Base-by-base conservation (phyloP, 352 stramenopile species). In the Phytopythium aichiense region DNA sequence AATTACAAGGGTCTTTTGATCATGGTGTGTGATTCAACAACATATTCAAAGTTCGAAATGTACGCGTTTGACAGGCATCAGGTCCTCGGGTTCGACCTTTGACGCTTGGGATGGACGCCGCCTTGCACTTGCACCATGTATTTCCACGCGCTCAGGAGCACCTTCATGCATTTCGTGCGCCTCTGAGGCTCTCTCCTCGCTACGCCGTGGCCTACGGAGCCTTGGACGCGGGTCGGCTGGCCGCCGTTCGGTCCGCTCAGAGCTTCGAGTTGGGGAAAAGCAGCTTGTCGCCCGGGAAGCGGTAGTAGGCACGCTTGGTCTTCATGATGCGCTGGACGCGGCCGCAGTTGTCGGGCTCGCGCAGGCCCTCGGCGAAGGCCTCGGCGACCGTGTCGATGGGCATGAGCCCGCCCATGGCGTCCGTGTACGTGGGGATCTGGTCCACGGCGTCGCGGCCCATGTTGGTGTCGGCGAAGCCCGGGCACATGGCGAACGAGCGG, bases 241-340 rank as follows among this genome's bases (percentile, higher is more conserved):
- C 4, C 28, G 28, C 28, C 4, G 28, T 31, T 30, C 25, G 3
- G 25, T 38, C 33, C 7, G 33, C 54, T 66, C 66, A 86, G 46
- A 88, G 61, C 71, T 89, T 91, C 43, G 81, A 85, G 59, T 85
- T 71, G 2, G 79, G 77, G 71, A 88, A 91, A 38, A 89, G 60
- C 23, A 50, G n/a, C 70, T 89, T 88, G 78, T 89, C 82, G n/a
- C 80, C 80, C 4, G 78, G 66, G 57, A 89, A 91, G 51, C 68
- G 76, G 67, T 84, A 82, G 71, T 89, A 89, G 35, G 61, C 28
- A n/a, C 62, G 70, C 46, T 65, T 68, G 50, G 67, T 73, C 35
- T 78, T 76, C 56, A 88, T 64, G 54, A 89, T 81, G 52, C 79
- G 77, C 31, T 82, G 69, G 45, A 85, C 71, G 40, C 82, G 82